Evolutionary conservation across 495 filamentous ascomycete genomes (phyloP).

Genomic region (Paragyromitra xinjiangensis): DNA sequence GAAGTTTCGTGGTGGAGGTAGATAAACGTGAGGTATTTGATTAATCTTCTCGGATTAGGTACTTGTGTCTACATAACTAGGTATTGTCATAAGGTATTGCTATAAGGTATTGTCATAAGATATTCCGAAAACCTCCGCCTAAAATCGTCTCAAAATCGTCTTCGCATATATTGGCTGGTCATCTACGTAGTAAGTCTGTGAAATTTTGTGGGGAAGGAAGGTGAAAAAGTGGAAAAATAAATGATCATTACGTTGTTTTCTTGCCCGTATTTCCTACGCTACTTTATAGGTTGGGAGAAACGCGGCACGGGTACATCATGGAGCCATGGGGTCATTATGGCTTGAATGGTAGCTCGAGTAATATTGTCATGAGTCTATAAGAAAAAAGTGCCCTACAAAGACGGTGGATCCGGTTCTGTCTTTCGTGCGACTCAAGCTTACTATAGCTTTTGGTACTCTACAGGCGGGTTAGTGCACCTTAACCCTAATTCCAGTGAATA

Average conservation of each 20-base stretch:
- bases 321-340: neutral
- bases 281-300: too few species aligned
- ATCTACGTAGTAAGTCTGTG: neutral
- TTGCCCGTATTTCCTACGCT: too few species aligned
- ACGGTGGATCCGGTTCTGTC: neutral
- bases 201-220: neutral
- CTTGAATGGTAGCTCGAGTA: neutral
- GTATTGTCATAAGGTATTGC: too few species aligned
- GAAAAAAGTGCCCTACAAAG: conserved; percentile 20
- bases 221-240: neutral
- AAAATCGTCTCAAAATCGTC: neutral
- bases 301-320: too few species aligned
- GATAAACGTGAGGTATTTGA: too few species aligned
- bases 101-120: too few species aligned
- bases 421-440: neutral
- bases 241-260: too few species aligned
- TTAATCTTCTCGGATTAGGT: too few species aligned
- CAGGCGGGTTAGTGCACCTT: conserved; percentile 1
- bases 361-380: conserved; percentile 19
- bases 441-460: conserved; percentile 94
- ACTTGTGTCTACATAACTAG: too few species aligned
- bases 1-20: too few species aligned
- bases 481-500: neutral
- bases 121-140: neutral
- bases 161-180: neutral